A percentile compares a stretch with the other conserved stretches of the same genome.
These are phyloP conservation scores for Saturnispora besseyi DNA, from an alignment of 805 yeast genomes.

Conservation along the genomic window DNA sequence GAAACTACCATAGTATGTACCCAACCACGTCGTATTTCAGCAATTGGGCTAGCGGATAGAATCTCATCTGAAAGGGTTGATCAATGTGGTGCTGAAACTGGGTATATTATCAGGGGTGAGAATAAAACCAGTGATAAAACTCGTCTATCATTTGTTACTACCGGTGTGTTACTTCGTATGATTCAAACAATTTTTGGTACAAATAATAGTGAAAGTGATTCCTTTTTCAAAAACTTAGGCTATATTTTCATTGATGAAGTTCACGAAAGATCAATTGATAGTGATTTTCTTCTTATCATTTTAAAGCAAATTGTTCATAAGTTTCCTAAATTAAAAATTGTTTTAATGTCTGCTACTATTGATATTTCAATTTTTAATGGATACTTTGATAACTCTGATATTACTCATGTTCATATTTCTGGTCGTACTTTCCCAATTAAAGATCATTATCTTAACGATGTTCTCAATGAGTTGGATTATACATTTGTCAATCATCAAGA, in stretches of 20 bases:
- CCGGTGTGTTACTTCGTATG: conserved; percentile 86
- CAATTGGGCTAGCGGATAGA: conserved; percentile 90
- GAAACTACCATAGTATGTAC: conserved; percentile 68
- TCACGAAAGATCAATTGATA: conserved; percentile 90
- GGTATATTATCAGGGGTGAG: conserved; percentile 87
- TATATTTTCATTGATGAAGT: conserved; percentile 88
- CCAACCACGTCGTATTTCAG: conserved; percentile 93
- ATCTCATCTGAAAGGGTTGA: conserved; percentile 74
- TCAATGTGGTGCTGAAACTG: conserved; percentile 65
- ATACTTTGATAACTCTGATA: conserved; percentile 43
- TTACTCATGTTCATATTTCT: conserved; percentile 66
- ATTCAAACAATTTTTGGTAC: conserved; percentile 44
- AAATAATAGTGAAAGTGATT: conserved; percentile 20
- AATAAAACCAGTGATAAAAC: conserved; percentile 55
- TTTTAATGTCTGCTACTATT: conserved; percentile 93
- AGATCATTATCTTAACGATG: conserved; percentile 63
- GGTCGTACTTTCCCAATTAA: conserved; percentile 91
- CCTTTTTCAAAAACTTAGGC: conserved; percentile 45
- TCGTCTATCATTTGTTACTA: conserved; percentile 78
- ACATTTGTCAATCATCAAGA: conserved; percentile 29
- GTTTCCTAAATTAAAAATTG: conserved; percentile 49
- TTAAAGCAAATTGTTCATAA: conserved; percentile 50
- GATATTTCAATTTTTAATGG: conserved; percentile 56
- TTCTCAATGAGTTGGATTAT: conserved; percentile 51
- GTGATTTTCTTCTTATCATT: conserved; percentile 74